These are phyloP conservation scores for Floccularia luteovirens DNA, from an alignment of 768 basidiomycete genomes.

Conservation along the genomic window DNA sequence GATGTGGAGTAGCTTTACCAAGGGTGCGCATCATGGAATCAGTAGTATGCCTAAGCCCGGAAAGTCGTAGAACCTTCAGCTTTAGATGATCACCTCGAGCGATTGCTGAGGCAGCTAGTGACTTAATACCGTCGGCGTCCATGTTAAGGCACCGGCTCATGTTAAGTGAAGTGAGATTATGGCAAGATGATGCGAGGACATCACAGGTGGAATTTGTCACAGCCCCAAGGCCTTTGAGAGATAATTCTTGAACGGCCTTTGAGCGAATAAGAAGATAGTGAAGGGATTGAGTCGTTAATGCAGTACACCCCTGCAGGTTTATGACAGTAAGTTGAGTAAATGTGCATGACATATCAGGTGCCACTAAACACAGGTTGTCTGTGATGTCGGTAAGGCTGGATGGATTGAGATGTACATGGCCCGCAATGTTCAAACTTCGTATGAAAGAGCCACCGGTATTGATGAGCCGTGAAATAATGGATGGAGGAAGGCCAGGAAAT, in stretches of 20 bases:
- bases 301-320: constrained; percentile 66
- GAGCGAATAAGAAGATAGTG: constrained; percentile 64
- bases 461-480: constrained; percentile 45
- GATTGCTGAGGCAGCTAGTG: constrained; percentile 34
- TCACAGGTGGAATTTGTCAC: constrained; percentile 75
- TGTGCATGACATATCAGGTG: constrained; percentile 23
- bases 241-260: constrained; percentile 47
- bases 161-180: constrained; percentile 52
- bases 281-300: constrained; percentile 58
- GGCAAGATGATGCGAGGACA: constrained; percentile 52
- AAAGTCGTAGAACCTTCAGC: constrained; percentile 59
- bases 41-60: constrained; percentile 54
- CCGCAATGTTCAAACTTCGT: constrained; percentile 50
- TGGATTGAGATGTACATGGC: constrained; percentile 45
- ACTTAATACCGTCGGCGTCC: constrained; percentile 53
- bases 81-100: constrained; percentile 38
- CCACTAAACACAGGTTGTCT: constrained; percentile 42
- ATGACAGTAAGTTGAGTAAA: constrained; percentile 65
- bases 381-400: constrained; percentile 45
- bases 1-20: constrained; percentile 58
- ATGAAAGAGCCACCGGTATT: constrained; percentile 58
- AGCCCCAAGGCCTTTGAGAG: constrained; percentile 57
- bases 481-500: constrained; percentile 49
- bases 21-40: constrained; percentile 59
- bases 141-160: constrained; percentile 66